These are phyloP conservation scores for Spathaspora gorwiae DNA, from an alignment of 805 yeast species.

Conservation along the genomic window DNA sequence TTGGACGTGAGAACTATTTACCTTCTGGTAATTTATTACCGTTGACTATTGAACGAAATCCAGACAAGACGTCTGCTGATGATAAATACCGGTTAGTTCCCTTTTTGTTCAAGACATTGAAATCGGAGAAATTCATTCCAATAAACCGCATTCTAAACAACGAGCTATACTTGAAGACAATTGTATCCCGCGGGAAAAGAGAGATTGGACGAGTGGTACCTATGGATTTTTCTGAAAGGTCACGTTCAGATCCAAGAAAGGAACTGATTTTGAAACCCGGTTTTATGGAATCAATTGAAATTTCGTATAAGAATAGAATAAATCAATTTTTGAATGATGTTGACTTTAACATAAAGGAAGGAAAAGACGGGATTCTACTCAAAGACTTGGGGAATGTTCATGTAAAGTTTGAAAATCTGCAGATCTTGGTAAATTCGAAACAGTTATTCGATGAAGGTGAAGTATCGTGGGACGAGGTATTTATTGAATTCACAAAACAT, in stretches of 20 bases:
- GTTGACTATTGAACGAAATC: slow-evolving; percentile 3
- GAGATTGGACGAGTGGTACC: neutral
- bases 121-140: neutral
- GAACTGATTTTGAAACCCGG: neutral
- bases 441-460: neutral
- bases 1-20: neutral
- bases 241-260: neutral
- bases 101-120: neutral
- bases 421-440: neutral
- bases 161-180: too few species aligned
- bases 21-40: slow-evolving; percentile 1
- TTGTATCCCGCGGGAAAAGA: neutral
- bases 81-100: slow-evolving; percentile 1
- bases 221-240: neutral
- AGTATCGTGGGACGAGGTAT: neutral
- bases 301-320: slow-evolving; percentile 1
- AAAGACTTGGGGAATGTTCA: neutral
- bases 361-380: neutral
- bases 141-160: neutral
- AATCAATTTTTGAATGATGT: slow-evolving; percentile 2
- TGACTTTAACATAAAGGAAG: neutral
- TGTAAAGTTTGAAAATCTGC: neutral
- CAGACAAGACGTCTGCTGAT: neutral
- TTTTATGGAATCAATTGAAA: slow-evolving; percentile 6
- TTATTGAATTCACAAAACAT: slow-evolving; percentile 3